Evolutionary conservation across 371 early-diverging fungal species (phyloP).

Genomic region (Rhizopus microsporus): DNA sequence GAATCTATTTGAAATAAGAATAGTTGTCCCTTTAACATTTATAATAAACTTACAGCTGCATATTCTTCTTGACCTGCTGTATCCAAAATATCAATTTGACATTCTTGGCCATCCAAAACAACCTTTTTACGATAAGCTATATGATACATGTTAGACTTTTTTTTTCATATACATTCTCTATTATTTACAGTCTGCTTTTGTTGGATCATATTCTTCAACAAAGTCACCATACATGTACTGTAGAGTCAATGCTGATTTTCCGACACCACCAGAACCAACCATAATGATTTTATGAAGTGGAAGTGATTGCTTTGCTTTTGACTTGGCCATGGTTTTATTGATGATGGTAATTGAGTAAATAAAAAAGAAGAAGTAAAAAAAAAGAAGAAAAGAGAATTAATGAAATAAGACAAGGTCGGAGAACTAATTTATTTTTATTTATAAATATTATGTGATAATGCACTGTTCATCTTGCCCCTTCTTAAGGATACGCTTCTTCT

Average conservation of each 20-base stretch:
- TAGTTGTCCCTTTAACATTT: not conserved
- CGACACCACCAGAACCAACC: slow-evolving; percentile 94
- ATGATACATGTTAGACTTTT: not conserved
- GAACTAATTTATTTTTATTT: slow-evolving; percentile 4
- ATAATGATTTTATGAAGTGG: slow-evolving; percentile 89
- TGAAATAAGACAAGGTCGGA: not conserved
- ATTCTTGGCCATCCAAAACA: slow-evolving; percentile 68
- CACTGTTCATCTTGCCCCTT: slow-evolving; percentile 15
- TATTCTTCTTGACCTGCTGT: slow-evolving; percentile 95
- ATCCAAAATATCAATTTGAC: slow-evolving; percentile 90
- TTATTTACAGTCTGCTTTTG: slow-evolving; percentile 85
- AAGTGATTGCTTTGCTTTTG: slow-evolving; percentile 61
- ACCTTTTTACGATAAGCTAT: slow-evolving; percentile 73
- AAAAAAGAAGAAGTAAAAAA: slow-evolving; percentile 10
- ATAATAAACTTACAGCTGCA: slow-evolving; percentile 57
- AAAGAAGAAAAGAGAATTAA: slow-evolving; percentile 7
- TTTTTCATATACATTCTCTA: not conserved
- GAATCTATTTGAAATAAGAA: slow-evolving; percentile 55
- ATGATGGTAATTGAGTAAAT: not conserved
- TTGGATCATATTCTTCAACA: slow-evolving; percentile 94
- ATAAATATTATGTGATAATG: slow-evolving; percentile 6
- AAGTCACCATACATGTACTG: slow-evolving; percentile 95
- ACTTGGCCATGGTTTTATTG: slow-evolving; percentile 21
- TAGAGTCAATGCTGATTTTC: slow-evolving; percentile 90
- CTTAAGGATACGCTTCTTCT: slow-evolving; percentile 2